Base-by-base conservation (phyloP, 495 filamentous ascomycete species). In the Hypoxylon intermedium region DNA sequence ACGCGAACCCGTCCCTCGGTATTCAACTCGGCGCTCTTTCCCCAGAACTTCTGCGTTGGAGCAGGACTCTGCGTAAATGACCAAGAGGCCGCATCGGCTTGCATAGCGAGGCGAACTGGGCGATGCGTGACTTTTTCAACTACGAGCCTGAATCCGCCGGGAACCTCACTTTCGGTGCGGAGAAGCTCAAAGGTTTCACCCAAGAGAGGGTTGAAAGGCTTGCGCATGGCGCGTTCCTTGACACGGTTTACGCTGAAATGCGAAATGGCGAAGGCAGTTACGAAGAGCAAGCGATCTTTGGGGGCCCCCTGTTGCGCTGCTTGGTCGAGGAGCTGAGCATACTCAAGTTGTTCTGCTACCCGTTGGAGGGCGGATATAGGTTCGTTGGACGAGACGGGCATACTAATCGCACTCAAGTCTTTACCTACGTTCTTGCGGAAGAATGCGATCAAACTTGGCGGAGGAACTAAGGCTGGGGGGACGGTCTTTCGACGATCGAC, bases 351-450 rank as follows among this genome's bases (percentile, higher is more conserved):
- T 72, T 98, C 94, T 1, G 93, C 86, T 11, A 90, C 81, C 54
- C 94, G 88, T 71, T 98, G 94, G 2, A 96, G 80, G 2, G 93
- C 72, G 0, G 93, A 97, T 2, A 88, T 85, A 1, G 94, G 95
- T 69, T 98, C 94, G 73, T 98, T 98, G 15, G 93, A 87, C 16
- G 92, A 93, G 4, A 97, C 94, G 0, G 94, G 94, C 95, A 98
- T 98, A 28, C 90, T 89, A 69, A 98, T 92, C 3, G 91, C 93
- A 45, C 91, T 96, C 5, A 98, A 77, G 72, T 98, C 94, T 75
- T 98, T 98, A 63, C 94, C 94, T 9, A 97, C 94, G 61, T 98
- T 98, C 71, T 97, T 98, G 67, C 95, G 90, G 7, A 98, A 79
- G 71, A 97, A 96, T 1, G 90, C 88, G 53, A 98, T 94, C 24